phyloP scores from a whole-genome alignment of 2,329 filamentous ascomycete genomes.

The Cryphonectria carpinicola region DNA sequence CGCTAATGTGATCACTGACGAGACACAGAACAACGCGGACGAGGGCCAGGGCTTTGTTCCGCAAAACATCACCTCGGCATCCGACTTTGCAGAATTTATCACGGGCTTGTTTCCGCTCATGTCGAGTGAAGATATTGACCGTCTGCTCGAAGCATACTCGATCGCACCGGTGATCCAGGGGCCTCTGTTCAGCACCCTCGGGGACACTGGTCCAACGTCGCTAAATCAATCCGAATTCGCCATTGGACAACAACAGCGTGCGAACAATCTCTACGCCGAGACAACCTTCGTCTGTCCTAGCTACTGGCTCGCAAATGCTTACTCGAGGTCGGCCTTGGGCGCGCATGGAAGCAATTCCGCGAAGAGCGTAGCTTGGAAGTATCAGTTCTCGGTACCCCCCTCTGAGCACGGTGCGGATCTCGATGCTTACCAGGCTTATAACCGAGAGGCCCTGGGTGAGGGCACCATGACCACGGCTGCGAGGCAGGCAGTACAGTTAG shows the following conservation, averaged over 20 bases:
- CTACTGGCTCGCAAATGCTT: constrained; percentile 56
- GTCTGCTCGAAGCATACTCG: constrained; percentile 32
- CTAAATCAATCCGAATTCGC: constrained; percentile 39
- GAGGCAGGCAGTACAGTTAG: constrained; percentile 31
- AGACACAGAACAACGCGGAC: constrained; percentile 48
- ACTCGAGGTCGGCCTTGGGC: constrained; percentile 33
- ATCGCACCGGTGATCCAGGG: constrained; percentile 24
- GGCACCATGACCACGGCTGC: constrained; percentile 32
- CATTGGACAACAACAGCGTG: constrained; percentile 54
- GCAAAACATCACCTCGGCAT: constrained; percentile 46
- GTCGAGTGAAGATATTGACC: constrained; percentile 41
- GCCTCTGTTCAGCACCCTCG: constrained; percentile 33
- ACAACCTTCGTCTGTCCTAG: constrained; percentile 56
- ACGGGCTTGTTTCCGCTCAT: constrained; percentile 45
- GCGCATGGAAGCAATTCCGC: constrained; percentile 29
- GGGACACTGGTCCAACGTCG: constrained; percentile 39
- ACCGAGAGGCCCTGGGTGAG: constrained; percentile 24
- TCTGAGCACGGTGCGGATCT: constrained; percentile 43
- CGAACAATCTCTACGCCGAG: constrained; percentile 55
- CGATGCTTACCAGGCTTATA: constrained; percentile 33
- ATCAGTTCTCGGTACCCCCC: constrained; percentile 46
- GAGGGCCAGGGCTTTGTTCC: constrained; percentile 52
- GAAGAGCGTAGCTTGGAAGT: constrained; percentile 43
- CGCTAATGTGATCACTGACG: neutral
- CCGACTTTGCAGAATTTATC: constrained; percentile 46